These are phyloP conservation scores for Nitzschia palea DNA, from an alignment of 108 stramenopile species.

Conservation along the genomic window DNA sequence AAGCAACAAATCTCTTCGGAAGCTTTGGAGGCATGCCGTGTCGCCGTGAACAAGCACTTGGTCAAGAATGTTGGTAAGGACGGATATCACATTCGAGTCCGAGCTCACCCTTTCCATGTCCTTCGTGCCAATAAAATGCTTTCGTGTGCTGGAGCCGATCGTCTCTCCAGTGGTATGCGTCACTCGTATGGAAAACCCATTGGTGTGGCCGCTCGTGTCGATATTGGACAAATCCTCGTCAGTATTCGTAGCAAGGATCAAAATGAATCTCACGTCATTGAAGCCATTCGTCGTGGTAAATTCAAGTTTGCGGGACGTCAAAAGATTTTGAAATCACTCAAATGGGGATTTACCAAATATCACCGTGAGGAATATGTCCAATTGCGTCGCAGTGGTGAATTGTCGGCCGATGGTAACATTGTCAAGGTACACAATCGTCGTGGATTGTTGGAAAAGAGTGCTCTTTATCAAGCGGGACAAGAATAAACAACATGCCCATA, in stretches of 20 bases:
- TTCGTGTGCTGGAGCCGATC: slow-evolving; percentile 99
- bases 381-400: slow-evolving; percentile 90
- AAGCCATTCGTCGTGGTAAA: slow-evolving; percentile 99
- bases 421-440: slow-evolving; percentile 93
- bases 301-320: slow-evolving; percentile 99
- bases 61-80: slow-evolving; percentile 98
- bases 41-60: slow-evolving; percentile 99
- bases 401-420: slow-evolving; percentile 89
- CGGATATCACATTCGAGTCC: slow-evolving; percentile 98
- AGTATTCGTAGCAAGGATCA: slow-evolving; percentile 94
- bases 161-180: slow-evolving; percentile 98
- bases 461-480: slow-evolving; percentile 80
- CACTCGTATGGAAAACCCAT: slow-evolving; percentile 99
- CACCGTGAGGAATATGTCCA: slow-evolving; percentile 94
- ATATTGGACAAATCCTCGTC: slow-evolving; percentile 98
- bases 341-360: slow-evolving; percentile 99
- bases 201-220: slow-evolving; percentile 97
- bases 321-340: slow-evolving; percentile 98
- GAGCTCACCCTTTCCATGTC: slow-evolving; percentile 99
- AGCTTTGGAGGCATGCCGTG: slow-evolving; percentile 99
- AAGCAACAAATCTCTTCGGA: slow-evolving; percentile 99
- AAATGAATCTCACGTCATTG: slow-evolving; percentile 89
- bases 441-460: slow-evolving; percentile 76
- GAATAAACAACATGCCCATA: slow-evolving; percentile 39
- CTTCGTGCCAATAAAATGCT: slow-evolving; percentile 99